Conservation (phyloP, 352 stramenopile genomes). For the Phytopythium sindhum region DNA sequence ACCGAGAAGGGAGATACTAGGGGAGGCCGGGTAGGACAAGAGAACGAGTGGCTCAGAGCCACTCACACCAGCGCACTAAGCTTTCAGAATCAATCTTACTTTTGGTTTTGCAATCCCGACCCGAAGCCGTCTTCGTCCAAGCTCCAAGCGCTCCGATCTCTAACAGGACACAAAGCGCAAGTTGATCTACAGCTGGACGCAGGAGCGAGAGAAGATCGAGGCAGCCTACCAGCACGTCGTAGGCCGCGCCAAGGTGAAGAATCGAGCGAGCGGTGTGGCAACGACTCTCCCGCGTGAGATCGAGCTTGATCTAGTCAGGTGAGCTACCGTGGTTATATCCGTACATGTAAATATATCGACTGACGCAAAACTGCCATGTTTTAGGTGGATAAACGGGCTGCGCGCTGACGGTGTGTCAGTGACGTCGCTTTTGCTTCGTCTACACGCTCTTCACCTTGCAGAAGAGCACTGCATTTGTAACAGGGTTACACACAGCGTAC, state of each 20-base stretch:
- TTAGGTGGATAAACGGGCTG: background rate
- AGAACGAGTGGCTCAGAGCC: too few species aligned
- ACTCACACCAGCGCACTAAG: too few species aligned
- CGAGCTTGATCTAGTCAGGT: background rate
- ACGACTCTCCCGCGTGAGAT: background rate
- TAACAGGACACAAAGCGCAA: background rate
- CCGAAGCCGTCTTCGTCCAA: too few species aligned
- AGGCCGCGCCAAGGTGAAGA: background rate
- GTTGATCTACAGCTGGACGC: background rate
- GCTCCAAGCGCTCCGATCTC: too few species aligned
- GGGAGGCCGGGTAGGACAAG: too few species aligned
- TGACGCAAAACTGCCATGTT: background rate
- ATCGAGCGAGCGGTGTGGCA: background rate
- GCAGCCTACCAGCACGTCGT: background rate
- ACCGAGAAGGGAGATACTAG: too few species aligned
- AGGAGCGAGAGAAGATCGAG: background rate
- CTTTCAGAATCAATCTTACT: too few species aligned
- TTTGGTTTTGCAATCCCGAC: too few species aligned
- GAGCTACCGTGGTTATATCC: background rate
- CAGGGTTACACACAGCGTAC: too few species aligned
- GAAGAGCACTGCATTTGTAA: slow-evolving; percentile 5
- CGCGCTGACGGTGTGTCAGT: slow-evolving; percentile 10
- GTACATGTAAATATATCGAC: background rate
- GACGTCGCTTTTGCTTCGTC: slow-evolving; percentile 10
- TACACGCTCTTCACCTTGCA: slow-evolving; percentile 6